Evolutionary conservation across 192 early-diverging fungal species (phyloP).

Genomic region (Funneliformis mosseae): DNA sequence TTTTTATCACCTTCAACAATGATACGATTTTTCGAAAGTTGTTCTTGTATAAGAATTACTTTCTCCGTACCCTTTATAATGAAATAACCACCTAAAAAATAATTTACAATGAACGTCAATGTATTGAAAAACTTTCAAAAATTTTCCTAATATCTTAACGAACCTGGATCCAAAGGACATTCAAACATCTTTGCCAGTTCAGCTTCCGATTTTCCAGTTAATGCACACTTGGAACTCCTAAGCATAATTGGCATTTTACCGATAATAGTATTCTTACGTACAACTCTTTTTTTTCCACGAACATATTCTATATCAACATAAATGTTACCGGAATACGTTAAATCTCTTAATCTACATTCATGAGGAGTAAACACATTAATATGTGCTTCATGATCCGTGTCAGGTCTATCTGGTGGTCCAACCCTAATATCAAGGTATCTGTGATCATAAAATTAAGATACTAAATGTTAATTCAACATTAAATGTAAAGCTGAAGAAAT

Average conservation of each 20-base stretch:
- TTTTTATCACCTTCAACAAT: slow-evolving; percentile 88
- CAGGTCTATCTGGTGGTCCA: slow-evolving; percentile 76
- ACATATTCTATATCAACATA: slow-evolving; percentile 94
- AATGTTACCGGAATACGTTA: slow-evolving; percentile 93
- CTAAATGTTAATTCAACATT: neutral
- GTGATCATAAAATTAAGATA: neutral
- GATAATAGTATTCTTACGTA: slow-evolving; percentile 79
- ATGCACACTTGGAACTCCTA: slow-evolving; percentile 79
- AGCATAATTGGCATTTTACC: slow-evolving; percentile 98
- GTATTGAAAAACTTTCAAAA: neutral
- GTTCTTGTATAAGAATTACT: slow-evolving; percentile 97
- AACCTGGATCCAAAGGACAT: slow-evolving; percentile 94
- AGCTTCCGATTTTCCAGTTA: slow-evolving; percentile 73
- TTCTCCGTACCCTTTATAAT: slow-evolving; percentile 95
- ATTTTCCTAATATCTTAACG: neutral
- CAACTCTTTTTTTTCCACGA: slow-evolving; percentile 78
- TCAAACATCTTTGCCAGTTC: slow-evolving; percentile 89
- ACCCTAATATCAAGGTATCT: slow-evolving; percentile 90
- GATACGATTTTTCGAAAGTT: slow-evolving; percentile 98
- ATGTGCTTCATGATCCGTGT: slow-evolving; percentile 61
- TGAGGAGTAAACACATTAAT: slow-evolving; percentile 84
- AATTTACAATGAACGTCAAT: neutral
- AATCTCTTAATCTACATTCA: slow-evolving; percentile 94
- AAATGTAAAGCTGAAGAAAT: neutral
- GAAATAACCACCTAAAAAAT: slow-evolving; percentile 83